Evolutionary conservation across 805 yeast species (phyloP).

Genomic region (Metschnikowia lochheadii): DNA sequence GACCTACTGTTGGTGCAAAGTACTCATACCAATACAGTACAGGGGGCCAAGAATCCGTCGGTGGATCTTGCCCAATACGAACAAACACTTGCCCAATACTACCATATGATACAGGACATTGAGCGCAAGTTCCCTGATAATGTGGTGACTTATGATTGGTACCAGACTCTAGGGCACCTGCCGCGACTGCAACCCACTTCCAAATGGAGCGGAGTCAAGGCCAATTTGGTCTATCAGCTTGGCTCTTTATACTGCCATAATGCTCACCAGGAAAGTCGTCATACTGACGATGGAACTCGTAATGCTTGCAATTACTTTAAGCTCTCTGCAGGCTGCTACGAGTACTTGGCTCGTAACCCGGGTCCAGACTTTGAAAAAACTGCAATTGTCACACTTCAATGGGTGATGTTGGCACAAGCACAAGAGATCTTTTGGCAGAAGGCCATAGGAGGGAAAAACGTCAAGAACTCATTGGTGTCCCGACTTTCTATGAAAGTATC

Average conservation of each 20-base stretch:
- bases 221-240: conserved; percentile 63
- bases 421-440: conserved; percentile 84
- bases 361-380: conserved; percentile 46
- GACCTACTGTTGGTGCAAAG: conserved; percentile 40
- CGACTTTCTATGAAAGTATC: conserved; percentile 63
- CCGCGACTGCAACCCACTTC: conserved; percentile 4
- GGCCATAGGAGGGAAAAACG: conserved; percentile 43
- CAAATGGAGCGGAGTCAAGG: conserved; percentile 41
- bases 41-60: conserved; percentile 27
- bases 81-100: conserved; percentile 43
- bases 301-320: conserved; percentile 64
- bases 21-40: conserved; percentile 41
- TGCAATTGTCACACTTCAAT: conserved; percentile 48
- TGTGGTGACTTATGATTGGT: conserved; percentile 66
- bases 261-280: conserved; percentile 45
- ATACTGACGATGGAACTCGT: conserved; percentile 53
- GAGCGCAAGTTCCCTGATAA: conserved; percentile 61
- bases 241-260: conserved; percentile 60
- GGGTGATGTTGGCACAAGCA: conserved; percentile 72
- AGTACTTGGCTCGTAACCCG: conserved; percentile 22
- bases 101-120: conserved; percentile 40
- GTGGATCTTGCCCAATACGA: conserved; percentile 14
- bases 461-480: conserved; percentile 60
- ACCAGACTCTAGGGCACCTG: conserved; percentile 46
- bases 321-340: conserved; percentile 65